phyloP scores from a whole-genome alignment of 768 basidiomycete genomes.

The Termitomyces sp. region DNA sequence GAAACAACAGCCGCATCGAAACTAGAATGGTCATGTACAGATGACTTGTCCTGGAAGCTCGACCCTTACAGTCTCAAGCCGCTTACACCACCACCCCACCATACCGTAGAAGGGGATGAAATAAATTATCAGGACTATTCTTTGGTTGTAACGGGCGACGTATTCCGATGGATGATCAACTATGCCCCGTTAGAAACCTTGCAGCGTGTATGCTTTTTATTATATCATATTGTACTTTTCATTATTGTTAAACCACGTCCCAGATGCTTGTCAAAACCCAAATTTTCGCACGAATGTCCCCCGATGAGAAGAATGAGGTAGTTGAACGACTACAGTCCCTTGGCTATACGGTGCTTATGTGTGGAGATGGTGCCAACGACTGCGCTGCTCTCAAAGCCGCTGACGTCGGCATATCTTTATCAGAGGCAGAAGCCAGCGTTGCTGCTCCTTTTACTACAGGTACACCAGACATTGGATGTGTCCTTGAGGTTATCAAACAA shows the following conservation, averaged over 20 bases:
- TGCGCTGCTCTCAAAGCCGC: constrained; percentile 98
- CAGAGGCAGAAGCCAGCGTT: constrained; percentile 97
- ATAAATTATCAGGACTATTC: constrained; percentile 83
- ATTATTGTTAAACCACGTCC: neutral
- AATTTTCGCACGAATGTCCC: constrained; percentile 98
- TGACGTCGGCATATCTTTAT: constrained; percentile 93
- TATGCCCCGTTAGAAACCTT: constrained; percentile 90
- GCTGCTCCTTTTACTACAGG: constrained; percentile 96
- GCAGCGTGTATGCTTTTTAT: constrained; percentile 64
- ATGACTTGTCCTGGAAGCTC: constrained; percentile 78
- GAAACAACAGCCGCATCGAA: constrained; percentile 46
- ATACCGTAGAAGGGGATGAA: constrained; percentile 65
- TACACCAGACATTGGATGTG: constrained; percentile 92
- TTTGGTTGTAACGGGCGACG: constrained; percentile 88
- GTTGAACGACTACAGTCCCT: constrained; percentile 90
- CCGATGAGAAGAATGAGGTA: constrained; percentile 98
- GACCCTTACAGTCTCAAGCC: constrained; percentile 89
- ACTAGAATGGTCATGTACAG: constrained; percentile 89
- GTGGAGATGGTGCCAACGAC: constrained; percentile 98
- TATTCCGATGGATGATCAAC: constrained; percentile 98
- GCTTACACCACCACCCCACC: constrained; percentile 59
- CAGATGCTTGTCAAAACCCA: constrained; percentile 98
- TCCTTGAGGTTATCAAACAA: constrained; percentile 94
- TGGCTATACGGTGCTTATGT: constrained; percentile 97
- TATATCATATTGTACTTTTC: neutral